A percentile compares a stretch with the other conserved stretches of the same genome.
Conservation (phyloP, 2,329 filamentous ascomycete genomes). For the Corynespora cassiicola region DNA sequence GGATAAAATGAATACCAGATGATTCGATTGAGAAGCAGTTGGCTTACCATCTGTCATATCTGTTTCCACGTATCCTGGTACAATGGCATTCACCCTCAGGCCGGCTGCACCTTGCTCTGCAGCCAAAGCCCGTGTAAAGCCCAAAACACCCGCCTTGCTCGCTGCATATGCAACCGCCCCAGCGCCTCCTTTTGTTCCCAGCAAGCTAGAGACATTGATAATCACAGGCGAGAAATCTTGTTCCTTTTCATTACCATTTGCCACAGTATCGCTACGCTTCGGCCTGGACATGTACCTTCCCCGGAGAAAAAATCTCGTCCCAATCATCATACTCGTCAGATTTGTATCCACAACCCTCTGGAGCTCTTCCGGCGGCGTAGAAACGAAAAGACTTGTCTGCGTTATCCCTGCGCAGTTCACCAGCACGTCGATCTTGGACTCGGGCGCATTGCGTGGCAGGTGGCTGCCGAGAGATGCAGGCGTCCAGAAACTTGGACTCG, state of each 20-base stretch:
- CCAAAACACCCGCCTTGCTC: slow-evolving; percentile 80
- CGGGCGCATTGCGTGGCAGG: slow-evolving; percentile 10
- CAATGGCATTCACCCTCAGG: slow-evolving; percentile 79
- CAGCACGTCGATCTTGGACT: slow-evolving; percentile 56
- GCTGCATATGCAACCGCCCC: slow-evolving; percentile 79
- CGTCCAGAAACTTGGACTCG: slow-evolving; percentile 32
- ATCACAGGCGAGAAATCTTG: slow-evolving; percentile 57
- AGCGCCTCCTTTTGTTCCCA: slow-evolving; percentile 71
- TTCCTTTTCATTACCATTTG: slow-evolving; percentile 1
- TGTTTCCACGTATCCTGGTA: slow-evolving; percentile 84
- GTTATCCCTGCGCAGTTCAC: slow-evolving; percentile 82
- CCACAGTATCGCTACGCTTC: too few species aligned
- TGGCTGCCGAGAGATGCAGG: slow-evolving; percentile 1
- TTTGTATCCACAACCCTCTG: slow-evolving; percentile 72
- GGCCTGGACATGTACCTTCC: slow-evolving; percentile 29
- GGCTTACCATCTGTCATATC: slow-evolving; percentile 74
- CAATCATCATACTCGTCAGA: slow-evolving; percentile 69
- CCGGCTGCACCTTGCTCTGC: slow-evolving; percentile 65
- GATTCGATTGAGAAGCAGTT: not conserved
- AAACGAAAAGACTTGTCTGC: slow-evolving; percentile 68
- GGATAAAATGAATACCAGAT: not conserved
- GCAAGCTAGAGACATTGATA: slow-evolving; percentile 80
- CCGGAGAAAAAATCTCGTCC: slow-evolving; percentile 61
- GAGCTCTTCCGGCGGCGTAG: slow-evolving; percentile 59
- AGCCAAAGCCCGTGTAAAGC: slow-evolving; percentile 72